These are phyloP conservation scores for Candida maesae DNA, from an alignment of 805 yeast genomes.

Conservation along the genomic window DNA sequence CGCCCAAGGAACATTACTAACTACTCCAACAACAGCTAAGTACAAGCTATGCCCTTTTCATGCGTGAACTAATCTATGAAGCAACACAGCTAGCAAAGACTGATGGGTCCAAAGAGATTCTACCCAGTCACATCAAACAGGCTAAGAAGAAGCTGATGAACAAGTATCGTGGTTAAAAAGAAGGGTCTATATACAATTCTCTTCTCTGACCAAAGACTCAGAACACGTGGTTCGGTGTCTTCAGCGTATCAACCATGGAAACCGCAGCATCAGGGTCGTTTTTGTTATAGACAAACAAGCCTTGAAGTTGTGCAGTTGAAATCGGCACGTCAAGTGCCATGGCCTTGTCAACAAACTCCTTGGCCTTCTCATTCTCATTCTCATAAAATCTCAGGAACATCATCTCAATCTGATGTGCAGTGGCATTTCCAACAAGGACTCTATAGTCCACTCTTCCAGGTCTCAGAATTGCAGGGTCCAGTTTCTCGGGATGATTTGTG, in stretches of 20 bases:
- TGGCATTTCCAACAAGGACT: constrained; percentile 81
- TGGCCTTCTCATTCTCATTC: constrained; percentile 49
- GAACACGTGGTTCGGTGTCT: constrained; percentile 33
- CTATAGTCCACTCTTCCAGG: constrained; percentile 94
- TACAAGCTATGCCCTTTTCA: constrained; percentile 44
- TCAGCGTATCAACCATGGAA: constrained; percentile 46
- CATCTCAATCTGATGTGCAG: constrained; percentile 66
- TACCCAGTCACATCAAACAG: constrained; percentile 38
- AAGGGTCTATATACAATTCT: constrained; percentile 12
- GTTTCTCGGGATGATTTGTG: constrained; percentile 91
- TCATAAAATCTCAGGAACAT: constrained; percentile 91
- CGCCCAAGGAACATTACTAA: not conserved
- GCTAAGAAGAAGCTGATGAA: constrained; percentile 32
- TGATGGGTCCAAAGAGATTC: constrained; percentile 40
- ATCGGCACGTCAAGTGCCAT: constrained; percentile 50
- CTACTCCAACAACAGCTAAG: constrained; percentile 21
- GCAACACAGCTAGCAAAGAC: constrained; percentile 36
- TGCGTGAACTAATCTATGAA: constrained; percentile 34
- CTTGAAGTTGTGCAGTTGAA: constrained; percentile 94
- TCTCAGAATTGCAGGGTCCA: constrained; percentile 89
- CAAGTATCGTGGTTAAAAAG: constrained; percentile 33
- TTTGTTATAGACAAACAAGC: constrained; percentile 89
- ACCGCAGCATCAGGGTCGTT: constrained; percentile 76
- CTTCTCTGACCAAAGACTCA: constrained; percentile 7
- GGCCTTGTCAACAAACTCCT: constrained; percentile 38